Conservation (phyloP, 139 green algal species). For the Coelastrella sp. region DNA sequence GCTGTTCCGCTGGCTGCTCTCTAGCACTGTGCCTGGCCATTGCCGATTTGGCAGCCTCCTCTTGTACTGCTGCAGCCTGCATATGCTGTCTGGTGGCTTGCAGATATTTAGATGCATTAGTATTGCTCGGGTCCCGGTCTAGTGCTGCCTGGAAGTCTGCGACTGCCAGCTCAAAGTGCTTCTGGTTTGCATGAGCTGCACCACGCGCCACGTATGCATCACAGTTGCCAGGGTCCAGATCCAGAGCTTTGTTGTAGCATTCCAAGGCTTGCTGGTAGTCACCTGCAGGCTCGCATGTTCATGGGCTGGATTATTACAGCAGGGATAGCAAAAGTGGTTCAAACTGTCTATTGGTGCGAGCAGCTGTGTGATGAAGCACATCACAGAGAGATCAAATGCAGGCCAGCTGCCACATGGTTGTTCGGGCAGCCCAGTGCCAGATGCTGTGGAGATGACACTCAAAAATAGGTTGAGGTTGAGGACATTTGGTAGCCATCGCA, state of each 20-base stretch:
- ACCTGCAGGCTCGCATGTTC: constrained; percentile 30
- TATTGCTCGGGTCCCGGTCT: constrained; percentile 46
- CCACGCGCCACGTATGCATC: constrained; percentile 59
- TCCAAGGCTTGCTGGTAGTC: constrained; percentile 53
- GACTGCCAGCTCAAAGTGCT: constrained; percentile 37
- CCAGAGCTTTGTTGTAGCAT: constrained; percentile 57
- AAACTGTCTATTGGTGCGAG: not conserved
- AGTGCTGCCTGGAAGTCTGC: constrained; percentile 58
- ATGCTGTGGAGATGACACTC: too few species aligned
- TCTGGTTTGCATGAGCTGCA: constrained; percentile 62
- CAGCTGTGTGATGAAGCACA: not conserved
- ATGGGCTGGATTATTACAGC: not conserved
- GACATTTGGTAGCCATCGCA: too few species aligned
- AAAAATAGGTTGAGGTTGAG: too few species aligned
- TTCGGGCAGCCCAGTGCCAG: too few species aligned
- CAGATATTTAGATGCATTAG: constrained; percentile 49
- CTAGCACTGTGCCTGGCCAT: not conserved
- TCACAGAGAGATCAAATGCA: too few species aligned
- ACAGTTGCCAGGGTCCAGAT: constrained; percentile 49
- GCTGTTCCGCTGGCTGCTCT: not conserved
- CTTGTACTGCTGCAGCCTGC: not conserved
- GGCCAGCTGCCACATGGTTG: too few species aligned
- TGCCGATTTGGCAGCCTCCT: not conserved
- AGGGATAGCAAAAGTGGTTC: not conserved
- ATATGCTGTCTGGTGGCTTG: not conserved